Conservation (phyloP, 148 eudicot species). For the Salicornia ramosissima region DNA sequence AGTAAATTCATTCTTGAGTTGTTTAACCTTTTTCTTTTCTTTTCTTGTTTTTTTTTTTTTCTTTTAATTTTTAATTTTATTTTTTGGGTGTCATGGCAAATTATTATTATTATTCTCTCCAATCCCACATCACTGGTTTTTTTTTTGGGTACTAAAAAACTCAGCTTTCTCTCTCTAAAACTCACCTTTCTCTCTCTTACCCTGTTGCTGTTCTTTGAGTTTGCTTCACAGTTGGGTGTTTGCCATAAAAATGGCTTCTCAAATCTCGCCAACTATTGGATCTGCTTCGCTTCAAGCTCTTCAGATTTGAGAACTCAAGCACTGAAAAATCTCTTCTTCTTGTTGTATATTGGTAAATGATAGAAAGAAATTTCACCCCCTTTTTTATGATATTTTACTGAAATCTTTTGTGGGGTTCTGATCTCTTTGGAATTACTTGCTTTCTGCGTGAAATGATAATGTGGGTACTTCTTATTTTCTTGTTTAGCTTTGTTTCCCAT, state of each 20-base stretch:
- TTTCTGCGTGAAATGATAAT: slow-evolving; percentile 26
- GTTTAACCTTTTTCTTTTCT: no score
- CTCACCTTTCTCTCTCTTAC: slow-evolving; percentile 9
- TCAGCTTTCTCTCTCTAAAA: not conserved
- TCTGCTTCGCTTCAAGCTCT: slow-evolving; percentile 25
- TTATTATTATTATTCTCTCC: not conserved
- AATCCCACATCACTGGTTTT: slow-evolving; percentile 1
- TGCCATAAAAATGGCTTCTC: slow-evolving; percentile 15
- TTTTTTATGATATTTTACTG: slow-evolving; percentile 5
- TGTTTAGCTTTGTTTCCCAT: slow-evolving; percentile 13
- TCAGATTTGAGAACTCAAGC: slow-evolving; percentile 30
- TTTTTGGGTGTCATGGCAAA: not conserved
- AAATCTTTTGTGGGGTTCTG: slow-evolving; percentile 19
- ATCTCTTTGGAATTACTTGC: slow-evolving; percentile 19
- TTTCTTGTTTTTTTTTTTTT: not conserved
- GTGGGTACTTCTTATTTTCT: slow-evolving; percentile 34
- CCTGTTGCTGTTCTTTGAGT: slow-evolving; percentile 4
- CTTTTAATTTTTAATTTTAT: not conserved
- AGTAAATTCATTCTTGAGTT: slow-evolving; percentile 18
- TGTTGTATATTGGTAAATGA: slow-evolving; percentile 24
- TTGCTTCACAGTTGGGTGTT: slow-evolving; percentile 19
- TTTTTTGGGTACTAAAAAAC: slow-evolving; percentile 18
- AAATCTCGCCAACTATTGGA: slow-evolving; percentile 27
- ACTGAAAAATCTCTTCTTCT: slow-evolving; percentile 3
- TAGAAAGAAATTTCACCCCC: not conserved